Evolutionary conservation across 805 yeast species (phyloP), one percentile per base, ranked within the genome.

Genomic region (Metschnikowia lunata): DNA sequence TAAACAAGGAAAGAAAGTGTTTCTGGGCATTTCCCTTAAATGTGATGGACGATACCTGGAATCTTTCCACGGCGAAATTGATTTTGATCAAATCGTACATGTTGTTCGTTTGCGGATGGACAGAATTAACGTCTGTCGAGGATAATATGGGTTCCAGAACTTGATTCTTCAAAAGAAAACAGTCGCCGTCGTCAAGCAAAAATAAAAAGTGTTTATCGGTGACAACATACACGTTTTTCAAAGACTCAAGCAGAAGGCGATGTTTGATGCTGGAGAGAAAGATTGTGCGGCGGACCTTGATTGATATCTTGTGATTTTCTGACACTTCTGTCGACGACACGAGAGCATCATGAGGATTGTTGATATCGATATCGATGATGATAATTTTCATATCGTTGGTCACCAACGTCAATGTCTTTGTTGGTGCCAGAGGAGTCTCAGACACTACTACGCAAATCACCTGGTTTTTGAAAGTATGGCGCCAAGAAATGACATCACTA

Each of bases 401-500:
- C n/a, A 67, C 47, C 27, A 68, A 28, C 1, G 66, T 52, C 30
- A 67, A 50, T 5, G 52, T 50, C 12, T 41, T 34, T 11, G 33
- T 18, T 6, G 8, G 18, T 1, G 30, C n/a, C 4, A 10, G 12
- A 10, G 11, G 14, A 5, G 28, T 13, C 9, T 34, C 44, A 9
- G 42, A 44, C 4, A 58, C 43, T 12, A 61, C 59, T 27, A 53
- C 50, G 18, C 42, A 46, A 29, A 63, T 35, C 29, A 66, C 54
- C 14, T 47, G 47, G 23, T 56, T 52, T 31, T 58, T 57, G 42
- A 67, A 63, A 41, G 64, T 57, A 40, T 66, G 64, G 38, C 69
- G 62, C 74, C 75, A 71, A 7, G 67, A 50, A 23, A 69, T 60
- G 34, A 60, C 46, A 45, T 71, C 75, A 44, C 66, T 65, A 42